A percentile compares a stretch with the other conserved stretches of the same genome.
Conservation (phyloP, 345 rosid species). For the Brassica rapa region DNA sequence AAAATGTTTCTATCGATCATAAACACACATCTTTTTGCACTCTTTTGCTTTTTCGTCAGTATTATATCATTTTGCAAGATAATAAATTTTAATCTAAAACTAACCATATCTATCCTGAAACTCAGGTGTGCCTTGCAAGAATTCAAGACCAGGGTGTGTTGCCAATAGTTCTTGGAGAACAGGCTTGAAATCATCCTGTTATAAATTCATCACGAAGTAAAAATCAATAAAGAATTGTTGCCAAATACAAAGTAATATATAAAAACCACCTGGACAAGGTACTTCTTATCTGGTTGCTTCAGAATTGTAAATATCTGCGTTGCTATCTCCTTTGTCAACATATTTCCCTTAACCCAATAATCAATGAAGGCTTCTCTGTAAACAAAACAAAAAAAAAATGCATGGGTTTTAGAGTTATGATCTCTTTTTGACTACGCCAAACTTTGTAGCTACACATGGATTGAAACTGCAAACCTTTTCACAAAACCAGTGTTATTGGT, state of each 20-base stretch:
- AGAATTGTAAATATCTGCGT: constrained; percentile 70
- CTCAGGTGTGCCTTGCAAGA: constrained; percentile 96
- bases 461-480: constrained; percentile 58
- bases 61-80: background rate
- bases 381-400: background rate
- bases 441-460: background rate
- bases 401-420: background rate
- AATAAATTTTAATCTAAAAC: constrained; percentile 29
- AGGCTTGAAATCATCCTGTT: constrained; percentile 89
- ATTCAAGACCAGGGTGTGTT: constrained; percentile 96
- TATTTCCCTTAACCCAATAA: constrained; percentile 77
- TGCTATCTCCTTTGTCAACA: constrained; percentile 73
- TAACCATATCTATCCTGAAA: constrained; percentile 99
- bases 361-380: constrained; percentile 78
- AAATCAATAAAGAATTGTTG: background rate
- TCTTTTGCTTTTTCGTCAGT: background rate
- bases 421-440: background rate
- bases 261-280: constrained; percentile 71
- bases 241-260: background rate
- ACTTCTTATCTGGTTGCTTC: constrained; percentile 72
- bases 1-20: background rate
- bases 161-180: constrained; percentile 85
- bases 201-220: constrained; percentile 4
- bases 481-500: constrained; percentile 57
- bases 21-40: background rate